Percentiles rank a stretch among this genome's conserved stretches.
phyloP scores from a whole-genome alignment of 441 rosid genomes.

The Adansonia rubrostipa region DNA sequence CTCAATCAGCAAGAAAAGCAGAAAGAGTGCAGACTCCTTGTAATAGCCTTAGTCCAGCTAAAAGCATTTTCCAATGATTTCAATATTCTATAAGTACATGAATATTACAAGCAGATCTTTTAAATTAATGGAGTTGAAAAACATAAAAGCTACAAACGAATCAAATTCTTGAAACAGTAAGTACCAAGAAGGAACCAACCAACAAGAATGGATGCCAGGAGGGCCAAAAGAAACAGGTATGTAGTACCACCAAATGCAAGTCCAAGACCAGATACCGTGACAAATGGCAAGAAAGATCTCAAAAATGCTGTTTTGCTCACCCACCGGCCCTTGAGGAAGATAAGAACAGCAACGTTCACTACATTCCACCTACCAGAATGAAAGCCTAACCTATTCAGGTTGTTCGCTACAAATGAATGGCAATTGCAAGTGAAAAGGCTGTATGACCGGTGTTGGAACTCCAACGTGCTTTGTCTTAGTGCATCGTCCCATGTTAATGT shows the following conservation, averaged over 20 bases:
- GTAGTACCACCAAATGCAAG: slow-evolving; percentile 56
- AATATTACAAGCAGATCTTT: neutral
- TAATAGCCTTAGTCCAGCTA: neutral
- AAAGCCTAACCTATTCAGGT: slow-evolving; percentile 62
- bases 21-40: neutral
- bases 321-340: slow-evolving; percentile 64
- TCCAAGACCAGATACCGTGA: slow-evolving; percentile 48
- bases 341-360: slow-evolving; percentile 60
- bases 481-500: slow-evolving; percentile 61
- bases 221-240: slow-evolving; percentile 44
- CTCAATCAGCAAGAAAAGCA: neutral
- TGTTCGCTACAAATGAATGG: slow-evolving; percentile 77
- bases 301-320: slow-evolving; percentile 51
- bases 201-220: slow-evolving; percentile 48
- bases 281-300: slow-evolving; percentile 51
- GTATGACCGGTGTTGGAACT: slow-evolving; percentile 65
- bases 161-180: slow-evolving; percentile 61
- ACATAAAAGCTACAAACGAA: slow-evolving; percentile 53
- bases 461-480: slow-evolving; percentile 56
- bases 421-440: slow-evolving; percentile 74
- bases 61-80: neutral
- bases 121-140: slow-evolving; percentile 12
- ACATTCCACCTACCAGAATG: slow-evolving; percentile 70
- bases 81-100: neutral
- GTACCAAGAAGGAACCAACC: slow-evolving; percentile 71